Conservation (phyloP, 2,329 filamentous ascomycete genomes). For the Pezicula rhizophila region DNA sequence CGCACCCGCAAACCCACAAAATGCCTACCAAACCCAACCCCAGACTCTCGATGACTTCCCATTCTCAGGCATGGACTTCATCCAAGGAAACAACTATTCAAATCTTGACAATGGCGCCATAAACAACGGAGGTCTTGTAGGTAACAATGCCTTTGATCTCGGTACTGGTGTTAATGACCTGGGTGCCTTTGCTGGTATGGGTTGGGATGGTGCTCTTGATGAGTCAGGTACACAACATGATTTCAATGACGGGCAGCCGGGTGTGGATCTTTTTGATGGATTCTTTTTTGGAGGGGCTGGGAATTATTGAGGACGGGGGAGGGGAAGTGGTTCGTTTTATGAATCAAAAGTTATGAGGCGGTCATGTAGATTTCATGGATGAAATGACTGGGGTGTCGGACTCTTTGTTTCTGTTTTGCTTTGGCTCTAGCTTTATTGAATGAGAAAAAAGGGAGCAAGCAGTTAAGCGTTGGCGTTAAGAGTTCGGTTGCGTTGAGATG, state of each 20-base stretch:
- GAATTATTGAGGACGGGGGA: conserved; percentile 4
- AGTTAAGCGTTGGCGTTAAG: too few relatives aligned
- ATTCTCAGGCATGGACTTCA: conserved; percentile 21
- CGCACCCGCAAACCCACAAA: conserved; percentile 4
- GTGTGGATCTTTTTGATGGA: conserved; percentile 43
- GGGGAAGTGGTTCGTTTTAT: not conserved
- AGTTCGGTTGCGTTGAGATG: too few relatives aligned
- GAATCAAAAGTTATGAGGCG: too few relatives aligned
- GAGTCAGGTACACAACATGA: conserved; percentile 16
- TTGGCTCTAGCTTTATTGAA: too few relatives aligned
- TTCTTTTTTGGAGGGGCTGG: conserved; percentile 44
- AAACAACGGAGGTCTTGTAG: conserved; percentile 5
- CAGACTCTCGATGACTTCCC: conserved; percentile 10
- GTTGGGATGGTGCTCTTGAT: conserved; percentile 11
- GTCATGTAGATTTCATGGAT: too few relatives aligned
- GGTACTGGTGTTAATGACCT: conserved; percentile 11
- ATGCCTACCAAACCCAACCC: conserved; percentile 11
- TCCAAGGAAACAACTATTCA: conserved; percentile 8
- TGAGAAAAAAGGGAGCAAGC: too few relatives aligned
- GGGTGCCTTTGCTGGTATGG: conserved; percentile 11
- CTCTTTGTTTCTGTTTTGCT: too few relatives aligned
- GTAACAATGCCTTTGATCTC: conserved; percentile 3
- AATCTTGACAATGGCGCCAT: not conserved
- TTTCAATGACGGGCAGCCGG: conserved; percentile 21
- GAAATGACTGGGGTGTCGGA: too few relatives aligned